Base-by-base conservation (phyloP, 164 flowering plant genomes). In the Liriodendron chinense region DNA sequence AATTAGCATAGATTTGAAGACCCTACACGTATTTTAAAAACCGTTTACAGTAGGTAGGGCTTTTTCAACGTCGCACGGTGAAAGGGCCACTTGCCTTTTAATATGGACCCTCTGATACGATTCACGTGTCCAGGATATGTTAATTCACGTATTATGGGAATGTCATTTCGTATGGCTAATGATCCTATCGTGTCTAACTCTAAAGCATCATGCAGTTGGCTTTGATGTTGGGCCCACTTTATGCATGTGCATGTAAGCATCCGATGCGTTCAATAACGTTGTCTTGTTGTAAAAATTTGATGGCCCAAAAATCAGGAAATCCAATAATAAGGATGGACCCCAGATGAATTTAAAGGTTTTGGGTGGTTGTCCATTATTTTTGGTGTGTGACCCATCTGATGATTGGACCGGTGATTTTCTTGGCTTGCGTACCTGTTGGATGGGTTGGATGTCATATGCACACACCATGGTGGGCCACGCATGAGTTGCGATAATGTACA, bases 1-100 rank as follows among this genome's bases (percentile, higher is more conserved):
- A 73, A 81, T 78, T 82, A 79, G 85, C 84, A 84, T 64, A 79
- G 86, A 82, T 85, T 71, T 76, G 57, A 20, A 24, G 83, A 69
- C 80, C 86, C 86, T 78, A 80, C 86, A 49, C 1, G 13, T 62
- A 26, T 16, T 65, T 72, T 67, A 23, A 22, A 62, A 22, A 65
- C 68, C 65, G 70, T 43, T 72, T 56, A 71, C 74, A 82, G 78
- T 80, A 74, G 86, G 75, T 80, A 72, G 9, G 77, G 76, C 72
- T 62, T 75, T 65, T 57, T 61, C n/a, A 34, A 34, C 5, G 5
- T 34, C 69, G 34, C 59, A 64, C 68, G 74, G 48, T 72, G 67
- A 72, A 18, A 70, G 59, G 68, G 53, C 66, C 65, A 70, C 75
- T 72, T 53, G 79, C 75, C 74, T 62, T 72, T 73, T 71, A 68